Conservation (phyloP, 106 monocot genomes). For the Allium sativum region DNA sequence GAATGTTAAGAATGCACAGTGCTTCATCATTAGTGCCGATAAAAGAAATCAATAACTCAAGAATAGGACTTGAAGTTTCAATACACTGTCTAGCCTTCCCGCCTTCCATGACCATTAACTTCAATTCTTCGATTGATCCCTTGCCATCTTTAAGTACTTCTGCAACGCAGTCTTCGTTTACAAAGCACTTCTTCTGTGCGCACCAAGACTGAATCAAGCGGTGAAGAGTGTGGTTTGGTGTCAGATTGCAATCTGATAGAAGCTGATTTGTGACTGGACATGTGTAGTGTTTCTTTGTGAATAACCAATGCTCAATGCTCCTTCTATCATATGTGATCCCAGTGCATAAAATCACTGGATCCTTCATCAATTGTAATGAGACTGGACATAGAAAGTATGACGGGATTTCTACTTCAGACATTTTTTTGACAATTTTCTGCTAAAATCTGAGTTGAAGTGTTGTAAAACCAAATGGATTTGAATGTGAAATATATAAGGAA, state of each 20-base stretch:
- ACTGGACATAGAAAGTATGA: slow-evolving; percentile 38
- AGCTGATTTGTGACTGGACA: slow-evolving; percentile 33
- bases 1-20: slow-evolving; percentile 29
- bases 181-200: neutral
- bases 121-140: slow-evolving; percentile 17
- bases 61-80: slow-evolving; percentile 6
- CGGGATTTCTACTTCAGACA: slow-evolving; percentile 20
- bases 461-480: neutral
- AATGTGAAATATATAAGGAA: neutral
- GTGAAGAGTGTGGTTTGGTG: slow-evolving; percentile 19
- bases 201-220: slow-evolving; percentile 35
- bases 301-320: slow-evolving; percentile 33
- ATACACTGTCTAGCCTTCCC: slow-evolving; percentile 26
- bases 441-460: neutral
- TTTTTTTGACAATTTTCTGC: neutral
- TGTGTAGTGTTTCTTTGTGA: slow-evolving; percentile 1
- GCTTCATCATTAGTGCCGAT: slow-evolving; percentile 34
- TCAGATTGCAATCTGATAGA: slow-evolving; percentile 10
- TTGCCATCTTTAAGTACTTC: slow-evolving; percentile 23
- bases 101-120: slow-evolving; percentile 19
- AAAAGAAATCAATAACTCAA: slow-evolving; percentile 32
- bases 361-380: slow-evolving; percentile 37
- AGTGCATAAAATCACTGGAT: slow-evolving; percentile 34
- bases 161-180: neutral
- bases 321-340: slow-evolving; percentile 43